Percentiles rank a stretch among this genome's conserved stretches.
phyloP scores from a whole-genome alignment of 495 filamentous ascomycete species.

The Trypethelium eluteriae region DNA sequence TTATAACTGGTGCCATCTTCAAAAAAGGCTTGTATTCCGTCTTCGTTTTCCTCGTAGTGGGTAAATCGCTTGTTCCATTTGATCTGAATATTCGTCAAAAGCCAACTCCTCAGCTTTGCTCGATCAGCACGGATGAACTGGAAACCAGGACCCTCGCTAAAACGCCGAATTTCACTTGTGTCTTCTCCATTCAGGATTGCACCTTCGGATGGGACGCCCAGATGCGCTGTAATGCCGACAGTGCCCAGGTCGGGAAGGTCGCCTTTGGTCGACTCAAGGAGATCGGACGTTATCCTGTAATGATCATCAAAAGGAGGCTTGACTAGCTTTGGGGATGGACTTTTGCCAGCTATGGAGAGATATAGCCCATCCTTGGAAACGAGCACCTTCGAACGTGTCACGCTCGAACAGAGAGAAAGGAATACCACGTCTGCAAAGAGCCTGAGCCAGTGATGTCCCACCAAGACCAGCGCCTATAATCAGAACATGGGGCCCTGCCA shows the following conservation, averaged over 20 bases:
- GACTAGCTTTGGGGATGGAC: not conserved
- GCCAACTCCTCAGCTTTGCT: not conserved
- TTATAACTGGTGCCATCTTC: not conserved
- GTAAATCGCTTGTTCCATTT: not conserved
- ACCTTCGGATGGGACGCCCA: not conserved
- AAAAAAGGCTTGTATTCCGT: slow-evolving; percentile 1
- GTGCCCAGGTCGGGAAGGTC: not conserved
- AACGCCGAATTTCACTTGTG: not conserved
- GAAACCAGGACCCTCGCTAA: not conserved
- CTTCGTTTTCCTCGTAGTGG: not conserved
- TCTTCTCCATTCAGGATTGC: not conserved
- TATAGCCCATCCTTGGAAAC: slow-evolving; percentile 51
- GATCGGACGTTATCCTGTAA: not conserved
- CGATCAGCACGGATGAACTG: not conserved
- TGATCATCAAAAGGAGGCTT: not conserved
- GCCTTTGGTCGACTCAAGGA: not conserved
- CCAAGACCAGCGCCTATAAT: slow-evolving; percentile 14
- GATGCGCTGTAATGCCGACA: not conserved
- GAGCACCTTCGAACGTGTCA: slow-evolving; percentile 39
- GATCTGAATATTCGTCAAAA: not conserved
- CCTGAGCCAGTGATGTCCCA: slow-evolving; percentile 11
- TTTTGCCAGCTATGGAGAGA: slow-evolving; percentile 42
- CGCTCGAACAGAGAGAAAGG: slow-evolving; percentile 50
- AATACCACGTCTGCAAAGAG: slow-evolving; percentile 24
- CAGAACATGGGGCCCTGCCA: not conserved